phyloP scores from a whole-genome alignment of 768 basidiomycete genomes.

The Inosperma sp. region DNA sequence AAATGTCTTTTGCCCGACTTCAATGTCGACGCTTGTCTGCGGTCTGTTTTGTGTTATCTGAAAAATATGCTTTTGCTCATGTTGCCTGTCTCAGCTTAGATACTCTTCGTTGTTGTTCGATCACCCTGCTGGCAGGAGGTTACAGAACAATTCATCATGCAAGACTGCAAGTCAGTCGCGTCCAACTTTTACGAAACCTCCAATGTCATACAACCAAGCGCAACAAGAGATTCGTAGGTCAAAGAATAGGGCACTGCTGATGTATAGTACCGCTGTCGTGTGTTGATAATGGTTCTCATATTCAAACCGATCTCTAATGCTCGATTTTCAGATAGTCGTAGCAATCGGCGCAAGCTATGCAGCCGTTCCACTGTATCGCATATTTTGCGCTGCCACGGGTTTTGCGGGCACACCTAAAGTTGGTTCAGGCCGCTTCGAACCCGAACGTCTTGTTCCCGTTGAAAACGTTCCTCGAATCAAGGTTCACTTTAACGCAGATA shows the following conservation, averaged over 20 bases:
- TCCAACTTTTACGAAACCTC: no score
- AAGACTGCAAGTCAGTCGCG: neutral
- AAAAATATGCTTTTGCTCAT: neutral
- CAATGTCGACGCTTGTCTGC: neutral
- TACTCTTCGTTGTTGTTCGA: no score
- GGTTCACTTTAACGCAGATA: constrained; percentile 94
- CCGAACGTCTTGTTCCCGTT: constrained; percentile 78
- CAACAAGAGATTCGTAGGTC: constrained; percentile 43
- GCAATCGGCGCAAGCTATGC: constrained; percentile 91
- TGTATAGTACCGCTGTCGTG: constrained; percentile 84
- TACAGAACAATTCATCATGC: neutral
- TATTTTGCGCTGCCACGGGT: constrained; percentile 97
- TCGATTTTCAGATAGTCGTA: constrained; percentile 55
- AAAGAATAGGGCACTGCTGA: constrained; percentile 68
- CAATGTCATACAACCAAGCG: constrained; percentile 17
- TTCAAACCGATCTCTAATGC: neutral
- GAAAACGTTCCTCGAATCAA: constrained; percentile 72
- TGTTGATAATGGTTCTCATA: constrained; percentile 24
- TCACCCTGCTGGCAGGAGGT: no score
- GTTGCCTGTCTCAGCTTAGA: neutral
- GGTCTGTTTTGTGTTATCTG: neutral
- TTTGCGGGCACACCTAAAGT: constrained; percentile 94
- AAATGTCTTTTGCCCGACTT: neutral
- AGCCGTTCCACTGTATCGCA: constrained; percentile 93
- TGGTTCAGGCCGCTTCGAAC: constrained; percentile 76